Base-by-base conservation (phyloP, 2,329 filamentous ascomycete genomes). In the Chrysosporium keratinophilum region DNA sequence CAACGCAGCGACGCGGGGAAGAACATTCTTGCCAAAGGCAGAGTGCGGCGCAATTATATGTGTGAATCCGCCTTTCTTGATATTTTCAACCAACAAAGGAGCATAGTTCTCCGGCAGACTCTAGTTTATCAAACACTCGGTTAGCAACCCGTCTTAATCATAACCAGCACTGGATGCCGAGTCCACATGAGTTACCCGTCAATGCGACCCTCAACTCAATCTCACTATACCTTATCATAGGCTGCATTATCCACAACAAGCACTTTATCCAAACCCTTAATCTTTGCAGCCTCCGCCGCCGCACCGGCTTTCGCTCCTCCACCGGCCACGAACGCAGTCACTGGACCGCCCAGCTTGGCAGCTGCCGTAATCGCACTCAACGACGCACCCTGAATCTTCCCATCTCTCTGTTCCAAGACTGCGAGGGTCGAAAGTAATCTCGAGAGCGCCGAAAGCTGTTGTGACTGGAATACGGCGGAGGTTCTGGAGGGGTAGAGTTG, bases 91-190 rank as follows among this genome's bases (percentile, higher is more conserved):
- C 40, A 98, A 77, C 45, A 98, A 77, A 54, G 89, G 87, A n/a
- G 91, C 93, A 67, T 81, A 97, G 76, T 88, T 96, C 74, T 98
- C 93, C 50, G 93, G 83, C 1, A 98, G 80, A 48, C 89, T 88
- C 87, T 89, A 60, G 9, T 41, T 28, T 20, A 11, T 7, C 23
- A 45, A 33, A 23, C 14, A 10, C 43, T 45, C 31, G 11, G 28
- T 48, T 20, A 53, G 42, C 37, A 45, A 50, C 9, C 31, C 12
- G 43, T 19, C 11, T 37, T 10, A 2, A 9, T 37, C n/a, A 9
- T 12, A 12, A 12, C 10, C 11, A 6, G 33, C 33, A 12, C 33
- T 6, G 12, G 33, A 12, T 37, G 34, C 34, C 9, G 12, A 3
- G 2, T 40, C 28, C 14, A 12, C 12, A 49, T 23, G 10, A 17